These are phyloP conservation scores for Carex parvula DNA, from an alignment of 176 grass and related monocot species.

Conservation along the genomic window DNA sequence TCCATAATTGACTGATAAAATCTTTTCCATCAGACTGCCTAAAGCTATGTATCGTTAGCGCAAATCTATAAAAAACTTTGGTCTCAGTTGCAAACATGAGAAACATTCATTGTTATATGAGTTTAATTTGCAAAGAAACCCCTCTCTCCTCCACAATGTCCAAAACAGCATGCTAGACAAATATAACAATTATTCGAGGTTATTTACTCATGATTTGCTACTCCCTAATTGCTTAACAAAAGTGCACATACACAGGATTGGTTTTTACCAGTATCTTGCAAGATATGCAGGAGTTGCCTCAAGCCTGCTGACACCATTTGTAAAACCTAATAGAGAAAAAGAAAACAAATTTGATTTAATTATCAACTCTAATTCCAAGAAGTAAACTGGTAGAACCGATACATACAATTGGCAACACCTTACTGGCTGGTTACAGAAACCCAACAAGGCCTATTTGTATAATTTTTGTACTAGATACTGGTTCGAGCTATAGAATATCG, in stretches of 20 bases:
- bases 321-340: conserved; percentile 2
- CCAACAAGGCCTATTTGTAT: not conserved
- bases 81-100: not conserved
- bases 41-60: too few relatives aligned
- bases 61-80: not conserved
- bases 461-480: not conserved
- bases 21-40: not conserved
- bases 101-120: not conserved
- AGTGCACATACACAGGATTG: not conserved
- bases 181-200: not conserved
- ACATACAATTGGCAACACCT: not conserved
- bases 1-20: not conserved
- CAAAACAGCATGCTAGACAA: not conserved
- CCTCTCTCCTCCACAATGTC: not conserved
- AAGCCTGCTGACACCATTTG: conserved; percentile 19
- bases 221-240: not conserved
- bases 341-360: not conserved
- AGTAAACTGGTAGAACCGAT: not conserved
- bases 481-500: not conserved
- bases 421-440: not conserved
- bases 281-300: conserved; percentile 6
- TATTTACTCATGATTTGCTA: not conserved
- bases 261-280: not conserved
- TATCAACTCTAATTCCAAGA: not conserved
- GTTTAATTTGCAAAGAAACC: not conserved